Evolutionary conservation across 2,329 filamentous ascomycete genomes (phyloP).

Genomic region (Xylaria sp.): DNA sequence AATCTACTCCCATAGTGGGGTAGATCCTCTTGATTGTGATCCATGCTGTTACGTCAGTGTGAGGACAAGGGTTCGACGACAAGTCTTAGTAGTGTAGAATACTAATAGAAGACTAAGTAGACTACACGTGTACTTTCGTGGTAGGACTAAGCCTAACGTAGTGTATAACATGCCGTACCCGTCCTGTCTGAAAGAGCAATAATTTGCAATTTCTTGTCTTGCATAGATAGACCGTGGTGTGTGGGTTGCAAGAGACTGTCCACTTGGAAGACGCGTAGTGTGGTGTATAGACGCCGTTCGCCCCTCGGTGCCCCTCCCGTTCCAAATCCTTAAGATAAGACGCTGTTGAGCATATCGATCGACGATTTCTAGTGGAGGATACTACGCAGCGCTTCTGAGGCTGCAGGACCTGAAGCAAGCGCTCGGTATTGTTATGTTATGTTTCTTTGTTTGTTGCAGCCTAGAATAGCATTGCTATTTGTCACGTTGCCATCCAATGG

Average conservation of each 20-base stretch:
- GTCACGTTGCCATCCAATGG: constrained; percentile 28
- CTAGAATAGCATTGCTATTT: constrained; percentile 21
- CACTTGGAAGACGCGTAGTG: constrained; percentile 16
- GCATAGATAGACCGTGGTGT: constrained; percentile 11
- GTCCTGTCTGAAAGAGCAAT: not conserved
- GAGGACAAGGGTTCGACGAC: constrained; percentile 25
- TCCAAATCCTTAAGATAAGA: constrained; percentile 16
- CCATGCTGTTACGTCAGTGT: constrained; percentile 33
- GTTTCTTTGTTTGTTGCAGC: constrained; percentile 10
- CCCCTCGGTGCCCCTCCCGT: constrained; percentile 32
- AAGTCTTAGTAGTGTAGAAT: not conserved
- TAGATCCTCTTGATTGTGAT: constrained; percentile 26
- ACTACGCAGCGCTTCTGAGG: not conserved
- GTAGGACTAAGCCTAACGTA: not conserved
- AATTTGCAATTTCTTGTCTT: constrained; percentile 32
- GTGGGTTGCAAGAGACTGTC: constrained; percentile 13
- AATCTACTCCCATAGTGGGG: constrained; percentile 33
- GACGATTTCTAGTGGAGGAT: constrained; percentile 2
- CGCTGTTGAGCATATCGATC: not conserved
- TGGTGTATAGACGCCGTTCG: not conserved
- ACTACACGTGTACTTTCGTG: no score
- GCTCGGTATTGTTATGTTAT: not conserved
- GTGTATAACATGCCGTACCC: not conserved
- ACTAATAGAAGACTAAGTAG: constrained; percentile 5
- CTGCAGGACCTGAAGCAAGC: constrained; percentile 1